Evolutionary conservation across 257 asterid genomes (phyloP), one percentile per base, ranked within the genome.

Genomic region (Forsythia suspensa): DNA sequence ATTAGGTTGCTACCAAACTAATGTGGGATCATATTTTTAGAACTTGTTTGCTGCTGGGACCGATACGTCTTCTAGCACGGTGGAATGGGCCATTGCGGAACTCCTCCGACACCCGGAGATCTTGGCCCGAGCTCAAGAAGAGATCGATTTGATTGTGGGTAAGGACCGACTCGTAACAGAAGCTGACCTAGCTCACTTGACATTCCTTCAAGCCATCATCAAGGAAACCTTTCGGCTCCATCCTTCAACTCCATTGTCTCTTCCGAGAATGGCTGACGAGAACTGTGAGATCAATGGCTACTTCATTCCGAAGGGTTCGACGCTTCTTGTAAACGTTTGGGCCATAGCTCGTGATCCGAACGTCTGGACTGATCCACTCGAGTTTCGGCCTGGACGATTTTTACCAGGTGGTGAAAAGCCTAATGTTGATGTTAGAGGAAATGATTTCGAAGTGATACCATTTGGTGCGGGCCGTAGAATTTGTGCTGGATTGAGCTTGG

Each of bases 381-480:
- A 84, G 71, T 95, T 95, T 38, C 77, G 77, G 6, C 99, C 99
- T 0, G 85, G 71, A 2, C 82, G 98, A 12, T 95, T 93, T 85
- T 55, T 93, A 16, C 82, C 88, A 0, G 97, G 91, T 0, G 96
- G 94, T 3, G 97, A 89, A 29, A 92, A 75, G 91, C 87, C 91
- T 77, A 70, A 78, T 41, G 92, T 63, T 0, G 97, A 93, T 70
- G 85, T 95, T 1, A 84, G 44, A 55, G 99, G 99, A 0, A 95
- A 91, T 70, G 92, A 95, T 74, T 95, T 93, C 46, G 97, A 87
- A 46, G 52, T 93, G 67, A 95, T 95, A 72, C 99, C 99, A 0
- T 95, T 95, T 76, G 99, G 98, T 8, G 93, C 96, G 42, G 99
- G 99, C 7, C 93, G 98, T 2, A 87, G 99, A 46, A 88, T 95